These are phyloP conservation scores for Fusarium liriodendri DNA, from an alignment of 2,329 filamentous ascomycete species.

Conservation along the genomic window DNA sequence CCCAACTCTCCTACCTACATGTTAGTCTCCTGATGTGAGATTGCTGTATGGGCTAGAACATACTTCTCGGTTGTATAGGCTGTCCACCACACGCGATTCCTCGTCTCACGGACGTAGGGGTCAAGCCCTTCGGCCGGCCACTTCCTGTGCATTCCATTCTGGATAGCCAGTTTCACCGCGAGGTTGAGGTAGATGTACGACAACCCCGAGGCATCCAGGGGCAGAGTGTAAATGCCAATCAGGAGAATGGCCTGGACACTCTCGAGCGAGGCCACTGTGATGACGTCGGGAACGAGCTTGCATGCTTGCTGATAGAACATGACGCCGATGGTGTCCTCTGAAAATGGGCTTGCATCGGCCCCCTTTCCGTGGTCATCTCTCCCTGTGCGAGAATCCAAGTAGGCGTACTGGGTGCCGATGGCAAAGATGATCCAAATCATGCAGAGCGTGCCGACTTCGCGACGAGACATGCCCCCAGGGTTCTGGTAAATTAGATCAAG, in stretches of 20 bases:
- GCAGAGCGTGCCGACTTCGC: constrained; percentile 56
- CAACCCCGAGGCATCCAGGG: constrained; percentile 66
- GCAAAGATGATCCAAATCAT: constrained; percentile 60
- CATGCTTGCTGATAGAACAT: constrained; percentile 68
- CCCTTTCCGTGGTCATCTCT: constrained; percentile 33
- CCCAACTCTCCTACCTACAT: constrained; percentile 59
- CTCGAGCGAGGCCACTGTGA: constrained; percentile 65
- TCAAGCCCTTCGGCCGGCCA: constrained; percentile 60
- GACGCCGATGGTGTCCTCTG: constrained; percentile 65
- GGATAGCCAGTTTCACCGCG: constrained; percentile 67
- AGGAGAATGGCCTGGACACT: constrained; percentile 69
- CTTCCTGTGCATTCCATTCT: constrained; percentile 69
- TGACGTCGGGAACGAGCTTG: constrained; percentile 66
- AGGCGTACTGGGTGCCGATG: constrained; percentile 63
- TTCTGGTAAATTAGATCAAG: constrained; percentile 56
- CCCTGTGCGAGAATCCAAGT: constrained; percentile 53
- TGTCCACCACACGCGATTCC: constrained; percentile 69
- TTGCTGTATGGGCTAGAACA: constrained; percentile 11
- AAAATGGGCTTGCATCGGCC: constrained; percentile 46
- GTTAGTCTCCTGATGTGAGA: constrained; percentile 18
- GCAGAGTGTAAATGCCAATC: constrained; percentile 66
- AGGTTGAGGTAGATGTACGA: constrained; percentile 68
- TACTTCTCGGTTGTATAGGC: constrained; percentile 67
- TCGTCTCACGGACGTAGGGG: constrained; percentile 60
- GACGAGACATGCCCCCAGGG: constrained; percentile 50